Conservation (phyloP, 1,284 basidiomycete species). For the Microbotryomycetes sp. region DNA sequence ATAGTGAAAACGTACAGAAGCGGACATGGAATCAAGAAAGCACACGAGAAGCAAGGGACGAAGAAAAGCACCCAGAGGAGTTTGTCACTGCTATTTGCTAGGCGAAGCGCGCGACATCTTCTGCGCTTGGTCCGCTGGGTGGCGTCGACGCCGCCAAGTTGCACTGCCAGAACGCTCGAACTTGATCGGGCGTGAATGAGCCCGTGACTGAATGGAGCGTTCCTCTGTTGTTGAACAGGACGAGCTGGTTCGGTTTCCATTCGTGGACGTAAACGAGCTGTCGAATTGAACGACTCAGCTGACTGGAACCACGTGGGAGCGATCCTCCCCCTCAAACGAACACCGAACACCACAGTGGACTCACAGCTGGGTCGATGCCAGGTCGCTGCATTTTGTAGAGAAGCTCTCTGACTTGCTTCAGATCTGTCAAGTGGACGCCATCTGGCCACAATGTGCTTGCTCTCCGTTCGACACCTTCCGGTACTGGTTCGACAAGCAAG, state of each 20-base stretch:
- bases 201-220: conserved; percentile 41
- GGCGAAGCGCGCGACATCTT: conserved; percentile 30
- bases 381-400: conserved; percentile 73
- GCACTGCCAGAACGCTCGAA: conserved; percentile 39
- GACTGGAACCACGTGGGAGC: background rate
- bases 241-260: conserved; percentile 58
- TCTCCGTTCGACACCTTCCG: conserved; percentile 46
- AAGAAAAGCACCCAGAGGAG: no score
- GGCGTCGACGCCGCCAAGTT: conserved; percentile 37
- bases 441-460: conserved; percentile 62
- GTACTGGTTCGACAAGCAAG: conserved; percentile 54
- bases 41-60: no score
- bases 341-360: conserved; percentile 28
- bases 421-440: conserved; percentile 60
- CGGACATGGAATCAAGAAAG: no score
- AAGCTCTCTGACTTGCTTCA: conserved; percentile 61
- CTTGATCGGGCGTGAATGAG: conserved; percentile 33
- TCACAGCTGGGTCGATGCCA: conserved; percentile 60
- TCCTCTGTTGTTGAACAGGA: conserved; percentile 47
- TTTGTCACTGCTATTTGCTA: no score
- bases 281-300: background rate
- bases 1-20: no score
- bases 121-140: conserved; percentile 30
- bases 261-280: conserved; percentile 46
- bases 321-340: background rate